Conservation (phyloP, 1,284 basidiomycete genomes). For the Xerocomus nothofagi region DNA sequence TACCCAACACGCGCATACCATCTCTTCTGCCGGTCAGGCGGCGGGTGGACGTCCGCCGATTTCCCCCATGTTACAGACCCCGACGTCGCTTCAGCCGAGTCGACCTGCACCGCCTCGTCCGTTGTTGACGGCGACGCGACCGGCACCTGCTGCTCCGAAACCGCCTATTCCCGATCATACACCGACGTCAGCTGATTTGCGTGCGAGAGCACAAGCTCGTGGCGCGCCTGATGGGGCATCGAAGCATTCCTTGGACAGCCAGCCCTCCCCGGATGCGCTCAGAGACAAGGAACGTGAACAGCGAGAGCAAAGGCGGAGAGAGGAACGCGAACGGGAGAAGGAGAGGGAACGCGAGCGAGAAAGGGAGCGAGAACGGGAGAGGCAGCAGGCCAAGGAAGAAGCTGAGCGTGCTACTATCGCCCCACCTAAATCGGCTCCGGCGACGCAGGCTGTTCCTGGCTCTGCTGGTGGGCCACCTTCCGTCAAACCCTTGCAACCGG, state of each 20-base stretch:
- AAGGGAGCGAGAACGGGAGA: conserved; percentile 31
- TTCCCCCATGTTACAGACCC: conserved; percentile 29
- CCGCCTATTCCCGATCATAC: conserved; percentile 50
- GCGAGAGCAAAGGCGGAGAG: conserved; percentile 30
- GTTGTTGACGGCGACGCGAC: conserved; percentile 47
- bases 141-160: conserved; percentile 49
- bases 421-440: conserved; percentile 58
- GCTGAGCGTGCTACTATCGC: conserved; percentile 42
- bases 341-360: conserved; percentile 32
- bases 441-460: conserved; percentile 46
- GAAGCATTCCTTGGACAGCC: conserved; percentile 36
- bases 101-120: conserved; percentile 60
- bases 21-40: conserved; percentile 32
- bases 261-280: conserved; percentile 33
- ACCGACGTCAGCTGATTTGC: conserved; percentile 61
- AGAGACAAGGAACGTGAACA: conserved; percentile 37
- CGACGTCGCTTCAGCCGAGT: conserved; percentile 40
- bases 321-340: conserved; percentile 33
- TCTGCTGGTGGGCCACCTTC: conserved; percentile 57
- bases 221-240: conserved; percentile 42
- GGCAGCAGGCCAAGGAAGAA: conserved; percentile 29
- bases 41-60: conserved; percentile 32
- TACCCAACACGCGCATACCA: conserved; percentile 43
- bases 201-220: conserved; percentile 57
- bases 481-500: conserved; percentile 76